These are phyloP conservation scores for Dothideomycetes sp. DNA, from an alignment of 2,329 filamentous ascomycete genomes.

Conservation along the genomic window DNA sequence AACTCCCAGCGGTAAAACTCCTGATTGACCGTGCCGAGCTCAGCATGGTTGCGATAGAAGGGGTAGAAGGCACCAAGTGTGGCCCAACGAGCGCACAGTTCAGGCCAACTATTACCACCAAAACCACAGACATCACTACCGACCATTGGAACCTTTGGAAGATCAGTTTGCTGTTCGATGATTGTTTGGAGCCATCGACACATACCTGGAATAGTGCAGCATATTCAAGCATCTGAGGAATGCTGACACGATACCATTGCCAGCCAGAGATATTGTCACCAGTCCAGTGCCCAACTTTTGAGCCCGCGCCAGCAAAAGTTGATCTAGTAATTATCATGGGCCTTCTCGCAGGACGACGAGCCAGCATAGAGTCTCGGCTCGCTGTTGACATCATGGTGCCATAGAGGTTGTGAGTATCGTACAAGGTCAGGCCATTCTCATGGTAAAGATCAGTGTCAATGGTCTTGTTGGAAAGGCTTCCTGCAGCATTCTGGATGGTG, in stretches of 20 bases:
- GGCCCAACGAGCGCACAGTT: conserved; percentile 66
- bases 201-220: conserved; percentile 35
- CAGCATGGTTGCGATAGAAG: conserved; percentile 69
- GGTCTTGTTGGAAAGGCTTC: conserved; percentile 36
- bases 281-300: conserved; percentile 51
- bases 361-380: conserved; percentile 57
- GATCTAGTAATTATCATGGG: conserved; percentile 67
- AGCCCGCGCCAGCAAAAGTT: conserved; percentile 64
- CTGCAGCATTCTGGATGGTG: conserved; percentile 53
- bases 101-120: conserved; percentile 52
- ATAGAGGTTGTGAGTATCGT: conserved; percentile 71
- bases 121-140: conserved; percentile 67
- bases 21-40: conserved; percentile 44
- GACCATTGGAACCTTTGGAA: conserved; percentile 30
- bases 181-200: not conserved
- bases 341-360: conserved; percentile 52
- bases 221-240: conserved; percentile 37
- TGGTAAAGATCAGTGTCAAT: conserved; percentile 61
- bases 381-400: conserved; percentile 64
- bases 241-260: conserved; percentile 36
- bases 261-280: conserved; percentile 44
- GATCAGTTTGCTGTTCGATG: not conserved
- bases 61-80: conserved; percentile 63
- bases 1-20: conserved; percentile 64
- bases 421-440: conserved; percentile 56